These are phyloP conservation scores for Polyrhizophydium stewartii DNA, from an alignment of 371 early-diverging fungal species.

Conservation along the genomic window DNA sequence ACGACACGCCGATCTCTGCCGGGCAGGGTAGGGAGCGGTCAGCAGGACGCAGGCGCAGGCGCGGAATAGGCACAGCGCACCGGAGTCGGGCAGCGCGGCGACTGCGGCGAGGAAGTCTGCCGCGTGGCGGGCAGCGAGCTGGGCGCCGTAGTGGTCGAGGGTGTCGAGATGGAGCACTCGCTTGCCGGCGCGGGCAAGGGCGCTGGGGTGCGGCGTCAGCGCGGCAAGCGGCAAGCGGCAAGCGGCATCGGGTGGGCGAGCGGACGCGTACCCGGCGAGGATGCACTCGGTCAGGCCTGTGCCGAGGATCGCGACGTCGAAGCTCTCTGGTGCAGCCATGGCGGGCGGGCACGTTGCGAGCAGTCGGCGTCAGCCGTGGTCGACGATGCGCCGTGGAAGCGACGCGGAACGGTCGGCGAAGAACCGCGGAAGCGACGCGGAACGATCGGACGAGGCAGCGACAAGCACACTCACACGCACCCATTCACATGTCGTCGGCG, in stretches of 20 bases:
- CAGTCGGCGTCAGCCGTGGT: too few species aligned
- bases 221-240: not conserved
- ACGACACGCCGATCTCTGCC: too few species aligned
- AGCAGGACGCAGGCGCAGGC: too few species aligned
- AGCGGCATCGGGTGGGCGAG: not conserved
- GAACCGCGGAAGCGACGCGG: too few species aligned
- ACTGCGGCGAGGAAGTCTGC: constrained; percentile 35
- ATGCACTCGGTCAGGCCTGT: constrained; percentile 97
- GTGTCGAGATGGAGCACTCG: constrained; percentile 89
- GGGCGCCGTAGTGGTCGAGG: constrained; percentile 81
- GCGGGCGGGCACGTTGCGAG: too few species aligned
- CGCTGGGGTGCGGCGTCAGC: constrained; percentile 33
- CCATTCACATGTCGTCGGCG: too few species aligned
- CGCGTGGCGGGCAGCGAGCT: constrained; percentile 61
- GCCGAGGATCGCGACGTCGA: constrained; percentile 91
- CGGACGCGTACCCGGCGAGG: constrained; percentile 62
- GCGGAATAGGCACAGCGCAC: not conserved
- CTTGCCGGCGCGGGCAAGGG: constrained; percentile 73
- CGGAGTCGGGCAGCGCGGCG: not conserved
- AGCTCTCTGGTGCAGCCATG: constrained; percentile 26
- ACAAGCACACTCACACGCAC: too few species aligned
- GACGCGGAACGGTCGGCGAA: too few species aligned
- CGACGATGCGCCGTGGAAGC: too few species aligned
- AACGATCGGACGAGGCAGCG: too few species aligned
- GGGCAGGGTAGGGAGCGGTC: too few species aligned